These are phyloP conservation scores for Phellopilus nigrolimitatus DNA, from an alignment of 1,284 basidiomycete species.

Conservation along the genomic window DNA sequence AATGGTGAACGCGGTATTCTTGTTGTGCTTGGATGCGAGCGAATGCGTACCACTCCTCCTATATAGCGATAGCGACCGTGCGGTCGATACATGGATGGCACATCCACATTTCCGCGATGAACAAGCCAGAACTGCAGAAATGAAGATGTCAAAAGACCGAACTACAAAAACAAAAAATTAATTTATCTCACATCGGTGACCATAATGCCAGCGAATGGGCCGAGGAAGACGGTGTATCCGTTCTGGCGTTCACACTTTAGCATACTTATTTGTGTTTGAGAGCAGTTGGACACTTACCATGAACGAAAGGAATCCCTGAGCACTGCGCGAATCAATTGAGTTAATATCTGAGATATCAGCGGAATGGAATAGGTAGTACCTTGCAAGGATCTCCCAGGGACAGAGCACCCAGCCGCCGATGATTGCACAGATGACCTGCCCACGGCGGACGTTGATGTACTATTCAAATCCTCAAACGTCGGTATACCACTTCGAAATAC, in stretches of 20 bases:
- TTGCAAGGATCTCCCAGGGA: slow-evolving; percentile 56
- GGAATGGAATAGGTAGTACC: slow-evolving; percentile 15
- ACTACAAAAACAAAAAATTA: background rate
- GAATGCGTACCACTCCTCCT: slow-evolving; percentile 50
- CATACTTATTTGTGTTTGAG: background rate
- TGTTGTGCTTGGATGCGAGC: slow-evolving; percentile 11
- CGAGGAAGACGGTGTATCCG: slow-evolving; percentile 69
- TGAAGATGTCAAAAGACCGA: background rate
- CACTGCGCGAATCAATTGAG: slow-evolving; percentile 30
- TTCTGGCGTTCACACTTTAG: slow-evolving; percentile 30
- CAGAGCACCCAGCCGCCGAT: slow-evolving; percentile 63
- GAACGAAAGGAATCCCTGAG: slow-evolving; percentile 46
- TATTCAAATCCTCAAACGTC: slow-evolving; percentile 6
- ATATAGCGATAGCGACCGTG: slow-evolving; percentile 60
- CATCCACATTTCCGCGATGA: slow-evolving; percentile 57
- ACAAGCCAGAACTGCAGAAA: slow-evolving; percentile 56
- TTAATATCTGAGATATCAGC: slow-evolving; percentile 19
- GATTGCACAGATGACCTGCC: slow-evolving; percentile 68
- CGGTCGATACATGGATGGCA: slow-evolving; percentile 68
- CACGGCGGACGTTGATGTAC: slow-evolving; percentile 73
- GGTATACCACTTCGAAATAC: slow-evolving; percentile 20
- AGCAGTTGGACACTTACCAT: slow-evolving; percentile 31
- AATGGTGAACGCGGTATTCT: slow-evolving; percentile 3
- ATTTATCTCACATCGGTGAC: slow-evolving; percentile 53
- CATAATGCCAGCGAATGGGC: slow-evolving; percentile 72